These are phyloP conservation scores for Gloeopeniophorella convolvens DNA, from an alignment of 768 basidiomycete genomes.

Conservation along the genomic window DNA sequence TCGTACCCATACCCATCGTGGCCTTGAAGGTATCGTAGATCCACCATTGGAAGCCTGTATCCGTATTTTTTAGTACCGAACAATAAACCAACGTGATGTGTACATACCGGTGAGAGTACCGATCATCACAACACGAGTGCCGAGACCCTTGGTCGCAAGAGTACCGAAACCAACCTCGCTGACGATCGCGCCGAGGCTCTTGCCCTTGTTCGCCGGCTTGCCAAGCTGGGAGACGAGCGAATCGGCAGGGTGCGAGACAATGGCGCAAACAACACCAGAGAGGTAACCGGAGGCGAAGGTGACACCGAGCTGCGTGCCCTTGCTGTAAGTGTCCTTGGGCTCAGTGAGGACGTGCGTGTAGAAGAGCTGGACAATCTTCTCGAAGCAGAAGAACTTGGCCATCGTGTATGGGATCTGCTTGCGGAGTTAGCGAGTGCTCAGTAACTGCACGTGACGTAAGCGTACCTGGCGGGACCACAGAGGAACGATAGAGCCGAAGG, in stretches of 20 bases:
- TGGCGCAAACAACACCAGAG: slow-evolving; percentile 91
- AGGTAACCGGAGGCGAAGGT: slow-evolving; percentile 91
- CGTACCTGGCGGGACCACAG: slow-evolving; percentile 83
- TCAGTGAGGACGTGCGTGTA: slow-evolving; percentile 81
- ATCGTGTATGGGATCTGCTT: slow-evolving; percentile 92
- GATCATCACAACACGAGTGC: slow-evolving; percentile 84
- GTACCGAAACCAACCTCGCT: slow-evolving; percentile 58
- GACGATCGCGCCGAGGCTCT: slow-evolving; percentile 63
- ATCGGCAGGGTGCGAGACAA: slow-evolving; percentile 96
- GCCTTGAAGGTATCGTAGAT: slow-evolving; percentile 87
- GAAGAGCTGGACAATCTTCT: slow-evolving; percentile 81
- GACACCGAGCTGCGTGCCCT: slow-evolving; percentile 80
- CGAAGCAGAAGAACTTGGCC: slow-evolving; percentile 98
- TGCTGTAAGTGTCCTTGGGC: slow-evolving; percentile 72
- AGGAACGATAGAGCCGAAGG: slow-evolving; percentile 79
- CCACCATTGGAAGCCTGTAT: slow-evolving; percentile 88
- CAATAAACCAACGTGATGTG: neutral
- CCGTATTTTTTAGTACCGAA: slow-evolving; percentile 30
- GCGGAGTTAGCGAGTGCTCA: neutral
- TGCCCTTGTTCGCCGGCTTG: slow-evolving; percentile 82
- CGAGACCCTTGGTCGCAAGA: slow-evolving; percentile 80
- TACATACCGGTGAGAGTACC: slow-evolving; percentile 26
- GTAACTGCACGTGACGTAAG: neutral
- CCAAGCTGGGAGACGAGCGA: slow-evolving; percentile 90
- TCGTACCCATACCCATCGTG: slow-evolving; percentile 79